Conservation (phyloP, 2,329 filamentous ascomycete species). For the Cordyceps cateniannulata region DNA sequence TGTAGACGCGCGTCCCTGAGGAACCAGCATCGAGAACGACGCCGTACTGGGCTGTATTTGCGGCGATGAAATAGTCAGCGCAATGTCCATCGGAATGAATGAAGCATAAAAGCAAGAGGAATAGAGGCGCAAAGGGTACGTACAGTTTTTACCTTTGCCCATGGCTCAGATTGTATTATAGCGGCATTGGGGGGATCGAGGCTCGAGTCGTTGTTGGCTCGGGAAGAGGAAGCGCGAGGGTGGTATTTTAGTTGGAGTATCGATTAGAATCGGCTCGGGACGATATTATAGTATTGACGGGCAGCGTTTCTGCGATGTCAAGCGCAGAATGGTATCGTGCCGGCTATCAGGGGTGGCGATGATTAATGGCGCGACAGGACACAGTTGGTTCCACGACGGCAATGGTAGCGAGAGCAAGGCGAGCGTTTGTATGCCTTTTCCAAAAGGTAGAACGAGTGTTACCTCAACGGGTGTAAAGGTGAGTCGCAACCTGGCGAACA, state of each 20-base stretch:
- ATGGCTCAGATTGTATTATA: slow-evolving; percentile 1
- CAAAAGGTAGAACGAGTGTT: slow-evolving; percentile 2
- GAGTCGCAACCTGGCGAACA: slow-evolving; percentile 9
- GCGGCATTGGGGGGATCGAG: slow-evolving; percentile 1
- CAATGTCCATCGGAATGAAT: not conserved
- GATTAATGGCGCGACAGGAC: not conserved
- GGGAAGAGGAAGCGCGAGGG: not conserved
- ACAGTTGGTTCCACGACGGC: not conserved
- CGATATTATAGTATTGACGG: not conserved
- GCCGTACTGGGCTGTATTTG: slow-evolving; percentile 61
- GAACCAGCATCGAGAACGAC: slow-evolving; percentile 97
- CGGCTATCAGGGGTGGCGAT: not conserved
- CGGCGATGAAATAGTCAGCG: not conserved
- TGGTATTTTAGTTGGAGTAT: not conserved
- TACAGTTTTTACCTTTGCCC: slow-evolving; percentile 27
- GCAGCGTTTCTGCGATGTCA: not conserved
- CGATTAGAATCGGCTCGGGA: too few relatives aligned
- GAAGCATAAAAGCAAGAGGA: not conserved
- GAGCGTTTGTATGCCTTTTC: not conserved
- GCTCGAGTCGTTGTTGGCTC: not conserved
- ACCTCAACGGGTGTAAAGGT: slow-evolving; percentile 14
- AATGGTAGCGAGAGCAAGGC: not conserved
- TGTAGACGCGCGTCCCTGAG: slow-evolving; percentile 88
- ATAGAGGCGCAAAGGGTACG: slow-evolving; percentile 8
- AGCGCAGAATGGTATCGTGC: not conserved